Evolutionary conservation across 2,329 filamentous ascomycete species (phyloP), one percentile per base, ranked within the genome.

Genomic region (Rasamsonia emersonii): DNA sequence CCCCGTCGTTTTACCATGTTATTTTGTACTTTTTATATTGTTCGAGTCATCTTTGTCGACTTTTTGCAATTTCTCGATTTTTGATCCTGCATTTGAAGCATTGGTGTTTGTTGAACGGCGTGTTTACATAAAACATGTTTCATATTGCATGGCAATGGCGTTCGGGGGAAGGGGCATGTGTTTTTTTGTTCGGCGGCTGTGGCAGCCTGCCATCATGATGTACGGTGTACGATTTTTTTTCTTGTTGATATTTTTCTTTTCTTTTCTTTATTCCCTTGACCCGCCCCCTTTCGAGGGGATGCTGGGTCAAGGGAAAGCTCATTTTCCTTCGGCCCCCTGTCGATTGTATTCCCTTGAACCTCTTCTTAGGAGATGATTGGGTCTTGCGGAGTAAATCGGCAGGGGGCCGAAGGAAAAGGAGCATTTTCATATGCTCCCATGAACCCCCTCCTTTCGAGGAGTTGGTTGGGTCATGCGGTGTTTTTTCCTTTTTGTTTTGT

Each of bases 61-160:
- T n/a, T n/a, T n/a, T n/a, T n/a, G n/a, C n/a, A n/a, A 21, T 24
- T 24, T 25, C 13, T 38, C 16, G 18, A n/a, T n/a, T n/a, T 38
- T 31, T 14, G 28, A 20, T 35, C 16, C n/a, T 37, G 32, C 35
- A 37, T 40, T 35, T 37, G 30, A 33, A 37, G 35, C 32, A 32
- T 21, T 17, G 34, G 33, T 33, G 37, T 39, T 36, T 33, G 20
- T 33, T n/a, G 19, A 13, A 29, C 16, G 24, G 25, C 24, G 26
- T 21, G 23, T 32, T 30, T 38, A 27, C 33, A 35, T 28, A 17
- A 32, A 32, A 36, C 21, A 36, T 28, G 25, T 33, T 27, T 26
- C 30, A 33, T 33, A 36, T 36, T 33, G 37, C 33, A 39, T 39
- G 33, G 20, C 14, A 24, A 39, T n/a, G n/a, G n/a, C n/a, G n/a